Evolutionary conservation across 495 filamentous ascomycete genomes (phyloP).

Genomic region (Neurospora tetrasperma): DNA sequence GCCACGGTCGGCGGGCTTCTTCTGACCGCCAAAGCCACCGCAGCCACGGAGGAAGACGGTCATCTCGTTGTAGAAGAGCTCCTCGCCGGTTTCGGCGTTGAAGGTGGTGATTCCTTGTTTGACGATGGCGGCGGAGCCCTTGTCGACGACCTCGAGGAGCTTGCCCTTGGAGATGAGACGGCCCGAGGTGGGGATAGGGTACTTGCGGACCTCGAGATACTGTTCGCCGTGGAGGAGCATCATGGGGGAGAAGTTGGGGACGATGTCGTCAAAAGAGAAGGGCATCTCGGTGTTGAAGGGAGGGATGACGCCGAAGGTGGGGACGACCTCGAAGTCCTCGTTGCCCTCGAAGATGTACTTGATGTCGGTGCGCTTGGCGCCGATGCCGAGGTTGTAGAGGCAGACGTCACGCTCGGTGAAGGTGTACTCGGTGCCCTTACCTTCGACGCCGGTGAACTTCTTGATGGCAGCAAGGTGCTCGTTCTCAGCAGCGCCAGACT

Average conservation of each 20-base stretch:
- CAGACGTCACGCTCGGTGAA: slow-evolving; percentile 83
- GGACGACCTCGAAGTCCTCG: slow-evolving; percentile 85
- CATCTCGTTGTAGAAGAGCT: slow-evolving; percentile 93
- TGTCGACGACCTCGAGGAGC: slow-evolving; percentile 91
- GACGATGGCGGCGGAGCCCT: slow-evolving; percentile 83
- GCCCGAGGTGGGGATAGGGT: slow-evolving; percentile 82
- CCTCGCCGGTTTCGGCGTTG: slow-evolving; percentile 74
- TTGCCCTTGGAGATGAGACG: slow-evolving; percentile 72
- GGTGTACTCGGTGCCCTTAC: slow-evolving; percentile 65
- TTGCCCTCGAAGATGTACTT: slow-evolving; percentile 78
- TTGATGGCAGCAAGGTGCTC: slow-evolving; percentile 60
- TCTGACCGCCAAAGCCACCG: slow-evolving; percentile 82
- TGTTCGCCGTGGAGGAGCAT: slow-evolving; percentile 99
- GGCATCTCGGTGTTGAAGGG: slow-evolving; percentile 77
- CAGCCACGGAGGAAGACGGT: slow-evolving; percentile 86
- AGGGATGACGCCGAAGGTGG: slow-evolving; percentile 90
- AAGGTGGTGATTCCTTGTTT: slow-evolving; percentile 67
- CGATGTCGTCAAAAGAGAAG: slow-evolving; percentile 70
- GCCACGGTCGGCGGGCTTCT: slow-evolving; percentile 69
- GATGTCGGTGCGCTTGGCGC: slow-evolving; percentile 87
- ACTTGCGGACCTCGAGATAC: slow-evolving; percentile 91
- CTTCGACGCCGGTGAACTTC: slow-evolving; percentile 60
- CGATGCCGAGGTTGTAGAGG: slow-evolving; percentile 91
- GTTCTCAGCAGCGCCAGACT: slow-evolving; percentile 28
- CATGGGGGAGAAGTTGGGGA: slow-evolving; percentile 95